These are phyloP conservation scores for Lepidopterella palustris DNA, from an alignment of 495 filamentous ascomycete genomes.

Conservation along the genomic window DNA sequence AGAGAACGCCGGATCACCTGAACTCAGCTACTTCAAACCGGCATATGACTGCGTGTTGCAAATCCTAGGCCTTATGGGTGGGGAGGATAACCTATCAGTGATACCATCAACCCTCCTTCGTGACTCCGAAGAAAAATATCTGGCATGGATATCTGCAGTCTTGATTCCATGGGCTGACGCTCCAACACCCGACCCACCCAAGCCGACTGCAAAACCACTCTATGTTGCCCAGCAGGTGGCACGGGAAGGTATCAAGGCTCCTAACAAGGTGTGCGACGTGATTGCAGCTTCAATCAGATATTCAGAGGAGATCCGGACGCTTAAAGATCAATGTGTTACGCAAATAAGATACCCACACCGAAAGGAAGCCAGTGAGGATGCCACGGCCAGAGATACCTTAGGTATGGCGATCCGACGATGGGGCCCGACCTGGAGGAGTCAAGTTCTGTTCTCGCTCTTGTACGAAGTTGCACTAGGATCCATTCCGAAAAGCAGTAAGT, in stretches of 20 bases:
- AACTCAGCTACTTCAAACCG: conserved; percentile 38
- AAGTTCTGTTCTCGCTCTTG: conserved; percentile 63
- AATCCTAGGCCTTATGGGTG: conserved; percentile 3
- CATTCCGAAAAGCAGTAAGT: conserved; percentile 25
- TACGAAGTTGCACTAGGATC: conserved; percentile 44
- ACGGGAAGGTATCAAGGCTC: conserved; percentile 70
- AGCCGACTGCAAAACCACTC: conserved; percentile 44
- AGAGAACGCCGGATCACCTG: conserved; percentile 20
- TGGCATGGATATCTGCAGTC: conserved; percentile 70
- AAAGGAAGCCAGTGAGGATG: conserved; percentile 25
- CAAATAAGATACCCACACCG: conserved; percentile 24
- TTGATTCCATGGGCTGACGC: conserved; percentile 69
- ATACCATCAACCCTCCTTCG: conserved; percentile 52
- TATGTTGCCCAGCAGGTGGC: conserved; percentile 48
- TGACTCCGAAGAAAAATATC: conserved; percentile 53
- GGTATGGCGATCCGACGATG: conserved; percentile 76
- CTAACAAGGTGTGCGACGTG: conserved; percentile 62
- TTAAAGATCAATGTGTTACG: conserved; percentile 47
- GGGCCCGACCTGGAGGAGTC: conserved; percentile 66
- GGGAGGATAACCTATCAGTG: conserved; percentile 34
- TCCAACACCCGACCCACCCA: conserved; percentile 38
- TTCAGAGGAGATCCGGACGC: conserved; percentile 50
- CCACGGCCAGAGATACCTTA: conserved; percentile 45
- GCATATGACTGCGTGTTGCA: conserved; percentile 46
- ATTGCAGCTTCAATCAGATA: conserved; percentile 58